Evolutionary conservation across 441 rosid species (phyloP).

Genomic region (Jatropha podagrica): DNA sequence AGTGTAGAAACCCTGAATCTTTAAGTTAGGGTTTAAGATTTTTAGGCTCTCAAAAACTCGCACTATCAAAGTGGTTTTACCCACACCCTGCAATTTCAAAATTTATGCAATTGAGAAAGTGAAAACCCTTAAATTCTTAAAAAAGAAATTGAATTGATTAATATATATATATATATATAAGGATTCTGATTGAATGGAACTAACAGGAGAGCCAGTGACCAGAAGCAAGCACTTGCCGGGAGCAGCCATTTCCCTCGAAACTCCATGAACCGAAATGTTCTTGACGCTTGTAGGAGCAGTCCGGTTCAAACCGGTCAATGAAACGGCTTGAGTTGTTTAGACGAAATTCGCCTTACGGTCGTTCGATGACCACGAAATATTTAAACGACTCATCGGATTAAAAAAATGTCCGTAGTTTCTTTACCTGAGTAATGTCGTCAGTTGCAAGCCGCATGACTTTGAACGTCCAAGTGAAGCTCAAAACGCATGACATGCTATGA

Average conservation of each 20-base stretch:
- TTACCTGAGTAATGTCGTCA: too few relatives aligned
- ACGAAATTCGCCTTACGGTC: too few relatives aligned
- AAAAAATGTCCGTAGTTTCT: too few relatives aligned
- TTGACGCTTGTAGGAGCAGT: too few relatives aligned
- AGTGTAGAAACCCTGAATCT: slow-evolving; percentile 65
- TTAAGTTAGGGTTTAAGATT: slow-evolving; percentile 45
- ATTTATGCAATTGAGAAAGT: not conserved
- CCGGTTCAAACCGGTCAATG: too few relatives aligned
- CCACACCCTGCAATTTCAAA: slow-evolving; percentile 53
- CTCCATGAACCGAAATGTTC: not conserved
- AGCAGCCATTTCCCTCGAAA: slow-evolving; percentile 34
- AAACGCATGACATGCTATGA: too few relatives aligned
- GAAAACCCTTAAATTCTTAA: too few relatives aligned
- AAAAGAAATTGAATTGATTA: not conserved
- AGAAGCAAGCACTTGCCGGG: slow-evolving; percentile 58
- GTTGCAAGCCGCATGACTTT: too few relatives aligned
- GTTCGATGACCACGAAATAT: too few relatives aligned
- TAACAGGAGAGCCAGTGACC: slow-evolving; percentile 63
- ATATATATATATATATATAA: not conserved
- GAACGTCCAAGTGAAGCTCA: too few relatives aligned
- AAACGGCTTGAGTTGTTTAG: too few relatives aligned
- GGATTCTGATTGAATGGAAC: slow-evolving; percentile 6
- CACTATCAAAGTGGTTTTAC: slow-evolving; percentile 62
- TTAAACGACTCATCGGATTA: too few relatives aligned
- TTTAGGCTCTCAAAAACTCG: slow-evolving; percentile 50